Evolutionary conservation across 257 asterid genomes (phyloP), one percentile per base, ranked within the genome.

Genomic region (Solanum clarkiae): DNA sequence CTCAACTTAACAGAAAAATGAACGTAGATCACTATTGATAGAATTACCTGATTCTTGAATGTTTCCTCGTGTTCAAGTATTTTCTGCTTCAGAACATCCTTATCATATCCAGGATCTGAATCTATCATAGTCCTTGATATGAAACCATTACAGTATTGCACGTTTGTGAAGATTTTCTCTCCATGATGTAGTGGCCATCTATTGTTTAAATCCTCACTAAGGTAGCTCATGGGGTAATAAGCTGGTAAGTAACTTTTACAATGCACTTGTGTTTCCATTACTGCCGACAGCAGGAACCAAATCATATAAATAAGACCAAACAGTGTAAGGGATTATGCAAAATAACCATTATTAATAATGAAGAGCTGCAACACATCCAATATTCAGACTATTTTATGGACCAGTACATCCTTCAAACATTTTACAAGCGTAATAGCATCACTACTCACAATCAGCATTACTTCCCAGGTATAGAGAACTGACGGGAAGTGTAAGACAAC

Each of bases 21-120:
- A 47, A 47, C 3, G 9, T 13, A 22, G 60, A 47, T 56, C 85
- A 75, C 68, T 84, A 85, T 47, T 51, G 45, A 77, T 69, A 47
- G 81, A 74, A 75, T 75, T 89, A 95, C 99, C 98, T 96, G 99
- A 88, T 90, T 88, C 91, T 88, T 93, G 86, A 96, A 96, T 80
- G 92, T 89, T 8, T 94, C 93, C 92, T 96, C 99, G 18, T 96
- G 99, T 86, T 96, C 98, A 20, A 96, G 95, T 93, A 96, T 96
- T 90, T 92, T 96, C 90, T 92, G 97, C 93, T 93, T 96, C 83
- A 96, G 77, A 65, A 91, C 92, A 86, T 96, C 95, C 92, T 90
- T 94, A 56, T 93, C 96, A 87, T 87, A 89, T 24, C 93, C 93
- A 53, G 93, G 92, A 91, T 88, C 87, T 82, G 90, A 90, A 81